Evolutionary conservation across 2,329 filamentous ascomycete genomes (phyloP).

Genomic region (Xenosphaeropsis pyriputrescens): DNA sequence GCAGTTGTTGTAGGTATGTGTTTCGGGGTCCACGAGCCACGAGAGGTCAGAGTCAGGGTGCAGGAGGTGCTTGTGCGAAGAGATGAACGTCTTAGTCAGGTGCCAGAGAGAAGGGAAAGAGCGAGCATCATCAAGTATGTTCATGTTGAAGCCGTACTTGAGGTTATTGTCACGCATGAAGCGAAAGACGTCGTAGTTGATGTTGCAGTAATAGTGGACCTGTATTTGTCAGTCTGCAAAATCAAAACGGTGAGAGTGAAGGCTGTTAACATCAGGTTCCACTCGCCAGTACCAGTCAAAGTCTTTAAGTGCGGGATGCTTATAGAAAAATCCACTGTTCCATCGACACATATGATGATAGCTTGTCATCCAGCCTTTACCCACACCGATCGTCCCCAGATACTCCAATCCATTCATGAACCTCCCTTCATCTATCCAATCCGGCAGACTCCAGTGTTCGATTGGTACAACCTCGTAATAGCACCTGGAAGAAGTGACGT

Average conservation of each 20-base stretch:
- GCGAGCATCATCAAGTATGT: slow-evolving; percentile 87
- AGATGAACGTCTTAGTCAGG: slow-evolving; percentile 71
- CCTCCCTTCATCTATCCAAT: slow-evolving; percentile 87
- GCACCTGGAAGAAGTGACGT: slow-evolving; percentile 55
- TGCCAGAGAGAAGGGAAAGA: slow-evolving; percentile 91
- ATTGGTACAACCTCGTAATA: slow-evolving; percentile 61
- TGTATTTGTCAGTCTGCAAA: slow-evolving; percentile 14
- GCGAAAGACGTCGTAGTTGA: slow-evolving; percentile 76
- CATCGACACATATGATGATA: slow-evolving; percentile 99
- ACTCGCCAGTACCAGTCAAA: slow-evolving; percentile 48
- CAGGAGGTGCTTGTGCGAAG: slow-evolving; percentile 74
- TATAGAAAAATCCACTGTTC: slow-evolving; percentile 74
- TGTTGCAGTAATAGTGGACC: slow-evolving; percentile 38
- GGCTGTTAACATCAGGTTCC: slow-evolving; percentile 38
- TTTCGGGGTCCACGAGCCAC: slow-evolving; percentile 71
- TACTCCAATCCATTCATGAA: slow-evolving; percentile 79
- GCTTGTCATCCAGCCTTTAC: slow-evolving; percentile 89
- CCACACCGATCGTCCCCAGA: slow-evolving; percentile 85
- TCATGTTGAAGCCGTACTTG: slow-evolving; percentile 67
- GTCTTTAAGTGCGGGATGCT: slow-evolving; percentile 52
- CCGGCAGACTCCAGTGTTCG: slow-evolving; percentile 93
- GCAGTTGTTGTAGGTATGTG: slow-evolving; percentile 65
- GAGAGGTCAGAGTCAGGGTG: slow-evolving; percentile 66
- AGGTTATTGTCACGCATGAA: slow-evolving; percentile 78
- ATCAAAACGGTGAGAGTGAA: slow-evolving; percentile 1